Evolutionary conservation across 2,329 filamentous ascomycete species (phyloP), one percentile per base, ranked within the genome.

Genomic region (Parastagonospora avenae): DNA sequence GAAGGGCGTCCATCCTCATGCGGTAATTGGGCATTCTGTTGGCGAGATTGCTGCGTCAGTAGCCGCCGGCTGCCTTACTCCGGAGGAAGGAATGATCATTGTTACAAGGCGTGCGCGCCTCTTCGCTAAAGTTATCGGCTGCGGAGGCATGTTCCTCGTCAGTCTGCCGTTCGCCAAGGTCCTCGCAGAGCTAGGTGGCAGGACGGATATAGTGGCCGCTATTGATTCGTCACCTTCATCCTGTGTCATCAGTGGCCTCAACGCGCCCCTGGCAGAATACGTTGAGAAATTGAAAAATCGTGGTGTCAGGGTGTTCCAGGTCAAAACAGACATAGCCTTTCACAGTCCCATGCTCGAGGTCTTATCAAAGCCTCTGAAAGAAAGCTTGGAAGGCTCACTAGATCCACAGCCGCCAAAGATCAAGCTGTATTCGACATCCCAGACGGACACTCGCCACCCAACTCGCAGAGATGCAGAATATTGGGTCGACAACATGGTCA

Each of bases 321-420:
- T 78, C n/a, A 69, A 72, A 39, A 75, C 72, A 0, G 73, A 76
- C 42, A 65, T 78, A 35, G 70, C 72, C 7, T 78, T 78, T 49
- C 76, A 77, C 50, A 70, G 64, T 41, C 73, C 70, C 7, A 61
- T 70, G 46, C 58, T 77, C 7, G 63, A 8, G 42, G 48, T 10
- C 64, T 76, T 7, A 53, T 59, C 0, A 52, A 60, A 8, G 63
- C 70, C 6, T 59, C 77, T 11, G 24, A 49, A 2, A 42, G 67
- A 12, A 55, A 49, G 3, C 55, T 76, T n/a, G 42, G 19, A 49
- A 12, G 55, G 50, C 40, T 15, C 46, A 7, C 58, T 71, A 42
- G 52, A 11, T 38, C 43, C 12, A 35, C 49, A 16, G 24, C 42
- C 11, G 19, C 19, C 19, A 24, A 14, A 42, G 6, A 36, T 55